Evolutionary conservation across 2,329 filamentous ascomycete genomes (phyloP).

Genomic region (Xylaria sp.): DNA sequence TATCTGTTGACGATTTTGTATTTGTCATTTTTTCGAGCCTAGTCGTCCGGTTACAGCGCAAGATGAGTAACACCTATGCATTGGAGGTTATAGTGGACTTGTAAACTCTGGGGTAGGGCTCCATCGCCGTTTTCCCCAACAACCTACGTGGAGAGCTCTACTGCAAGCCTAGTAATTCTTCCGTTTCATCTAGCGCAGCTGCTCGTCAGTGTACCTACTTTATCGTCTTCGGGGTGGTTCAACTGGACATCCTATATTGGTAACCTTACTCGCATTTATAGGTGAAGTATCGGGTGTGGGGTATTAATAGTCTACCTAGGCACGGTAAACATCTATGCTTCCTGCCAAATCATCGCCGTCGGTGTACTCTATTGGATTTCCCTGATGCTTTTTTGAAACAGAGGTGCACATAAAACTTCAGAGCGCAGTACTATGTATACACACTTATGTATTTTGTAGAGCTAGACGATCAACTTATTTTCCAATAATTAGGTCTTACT

Average conservation of each 20-base stretch:
- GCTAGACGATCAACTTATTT: conserved; percentile 10
- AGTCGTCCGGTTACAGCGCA: conserved; percentile 27
- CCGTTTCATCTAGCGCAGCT: conserved; percentile 7
- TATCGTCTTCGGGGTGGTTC: not conserved
- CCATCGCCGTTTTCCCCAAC: conserved; percentile 15
- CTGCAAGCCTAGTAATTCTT: conserved; percentile 11
- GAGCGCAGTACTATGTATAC: not conserved
- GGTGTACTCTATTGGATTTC: not conserved
- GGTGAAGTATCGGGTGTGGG: conserved; percentile 11
- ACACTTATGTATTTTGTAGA: not conserved
- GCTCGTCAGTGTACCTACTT: conserved; percentile 14
- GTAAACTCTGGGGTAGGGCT: conserved; percentile 29
- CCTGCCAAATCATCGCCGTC: not conserved
- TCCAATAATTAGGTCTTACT: conserved; percentile 22
- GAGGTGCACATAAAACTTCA: not conserved
- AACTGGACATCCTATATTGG: not conserved
- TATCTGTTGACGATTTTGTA: conserved; percentile 15
- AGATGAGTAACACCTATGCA: conserved; percentile 28
- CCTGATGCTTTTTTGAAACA: not conserved
- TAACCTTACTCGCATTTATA: not conserved
- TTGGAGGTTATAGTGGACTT: conserved; percentile 27
- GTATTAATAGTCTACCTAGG: conserved; percentile 4
- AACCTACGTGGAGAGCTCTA: conserved; percentile 32
- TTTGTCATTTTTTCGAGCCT: conserved; percentile 23
- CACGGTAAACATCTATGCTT: not conserved